These are phyloP conservation scores for Myochromella boudieri DNA, from an alignment of 768 basidiomycete species.

Conservation along the genomic window DNA sequence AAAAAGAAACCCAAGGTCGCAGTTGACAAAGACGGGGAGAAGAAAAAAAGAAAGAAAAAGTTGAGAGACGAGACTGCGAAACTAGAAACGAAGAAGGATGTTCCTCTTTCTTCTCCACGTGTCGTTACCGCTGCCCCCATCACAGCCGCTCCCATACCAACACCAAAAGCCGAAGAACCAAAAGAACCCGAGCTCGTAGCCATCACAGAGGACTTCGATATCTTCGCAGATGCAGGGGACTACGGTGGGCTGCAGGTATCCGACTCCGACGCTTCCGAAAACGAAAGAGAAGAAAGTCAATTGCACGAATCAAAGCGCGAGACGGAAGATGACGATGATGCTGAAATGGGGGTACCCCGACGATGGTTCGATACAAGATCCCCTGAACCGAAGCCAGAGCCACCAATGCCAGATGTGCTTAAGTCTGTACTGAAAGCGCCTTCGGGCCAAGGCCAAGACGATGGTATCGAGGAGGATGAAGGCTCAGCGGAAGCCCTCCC, in stretches of 20 bases:
- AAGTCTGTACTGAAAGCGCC: conserved; percentile 10
- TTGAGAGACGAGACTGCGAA: conserved; percentile 60
- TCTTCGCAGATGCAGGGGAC: conserved; percentile 84
- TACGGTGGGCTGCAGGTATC: conserved; percentile 70
- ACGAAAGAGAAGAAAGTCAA: conserved; percentile 44
- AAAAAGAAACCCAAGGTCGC: conserved; percentile 53
- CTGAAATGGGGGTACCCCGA: too few relatives aligned
- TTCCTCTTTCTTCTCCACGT: too few relatives aligned
- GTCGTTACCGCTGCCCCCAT: conserved; percentile 13
- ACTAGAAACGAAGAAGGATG: conserved; percentile 38
- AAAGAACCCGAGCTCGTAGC: conserved; percentile 35
- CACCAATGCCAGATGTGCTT: conserved; percentile 14
- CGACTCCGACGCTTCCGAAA: conserved; percentile 55
- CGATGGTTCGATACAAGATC: conserved; percentile 46
- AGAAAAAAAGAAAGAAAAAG: conserved; percentile 66
- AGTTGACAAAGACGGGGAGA: conserved; percentile 37
- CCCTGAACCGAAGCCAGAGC: conserved; percentile 31
- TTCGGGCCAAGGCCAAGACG: conserved; percentile 10
- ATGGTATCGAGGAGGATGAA: conserved; percentile 32
- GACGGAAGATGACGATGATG: too few relatives aligned
- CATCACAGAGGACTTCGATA: conserved; percentile 70
- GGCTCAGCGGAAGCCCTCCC: conserved; percentile 44
- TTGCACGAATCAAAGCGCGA: not conserved
- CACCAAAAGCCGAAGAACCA: conserved; percentile 3
- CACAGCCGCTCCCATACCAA: conserved; percentile 4